A percentile compares a stretch with the other conserved stretches of the same genome.
Evolutionary conservation across 177 flowering plant species (phyloP).

Genomic region (Vitis hybrid): DNA sequence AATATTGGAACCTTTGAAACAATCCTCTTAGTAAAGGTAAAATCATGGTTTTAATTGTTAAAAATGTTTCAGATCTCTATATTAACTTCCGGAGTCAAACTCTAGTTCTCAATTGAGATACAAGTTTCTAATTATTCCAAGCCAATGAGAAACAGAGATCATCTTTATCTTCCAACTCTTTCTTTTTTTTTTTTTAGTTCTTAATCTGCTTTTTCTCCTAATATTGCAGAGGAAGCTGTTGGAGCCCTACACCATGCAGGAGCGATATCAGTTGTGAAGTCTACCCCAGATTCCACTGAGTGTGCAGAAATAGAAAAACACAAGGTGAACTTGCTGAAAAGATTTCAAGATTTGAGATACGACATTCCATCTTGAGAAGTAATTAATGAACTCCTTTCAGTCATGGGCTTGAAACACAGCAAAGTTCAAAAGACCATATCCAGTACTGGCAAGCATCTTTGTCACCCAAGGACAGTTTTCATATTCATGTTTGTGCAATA

Average conservation of each 20-base stretch:
- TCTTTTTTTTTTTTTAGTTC: neutral
- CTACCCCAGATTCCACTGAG: conserved; percentile 51
- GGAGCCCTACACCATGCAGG: conserved; percentile 60
- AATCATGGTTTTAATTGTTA: too few species aligned
- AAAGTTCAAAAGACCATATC: neutral
- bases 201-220: neutral
- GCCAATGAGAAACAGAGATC: neutral
- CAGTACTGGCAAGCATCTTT: neutral
- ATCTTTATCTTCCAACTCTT: neutral
- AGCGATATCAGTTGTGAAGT: conserved; percentile 50
- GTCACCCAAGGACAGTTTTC: neutral
- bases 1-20: too few species aligned
- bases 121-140: neutral
- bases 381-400: neutral
- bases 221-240: conserved; percentile 59
- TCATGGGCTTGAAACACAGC: neutral
- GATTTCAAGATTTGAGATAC: conserved; percentile 53
- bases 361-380: conserved; percentile 24
- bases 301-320: conserved; percentile 47
- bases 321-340: conserved; percentile 55
- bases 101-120: neutral
- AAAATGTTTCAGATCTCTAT: too few species aligned
- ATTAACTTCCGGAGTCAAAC: neutral
- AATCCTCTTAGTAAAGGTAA: too few species aligned
- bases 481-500: too few species aligned